Evolutionary conservation across 73 alveolate species (phyloP), one percentile per base, ranked within the genome.

Genomic region (Paramecium tetraurelia): DNA sequence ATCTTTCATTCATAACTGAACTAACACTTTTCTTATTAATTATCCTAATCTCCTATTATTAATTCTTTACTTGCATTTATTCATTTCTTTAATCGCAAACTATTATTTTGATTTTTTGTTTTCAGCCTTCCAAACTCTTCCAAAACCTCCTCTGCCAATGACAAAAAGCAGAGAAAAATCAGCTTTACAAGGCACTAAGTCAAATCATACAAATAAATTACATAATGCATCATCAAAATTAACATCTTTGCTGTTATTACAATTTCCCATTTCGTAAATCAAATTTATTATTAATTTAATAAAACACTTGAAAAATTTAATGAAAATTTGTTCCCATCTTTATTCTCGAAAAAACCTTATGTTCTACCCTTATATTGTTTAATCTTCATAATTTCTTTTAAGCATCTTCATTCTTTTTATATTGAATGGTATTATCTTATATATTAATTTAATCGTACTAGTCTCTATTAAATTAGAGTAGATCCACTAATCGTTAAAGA

Each of bases 51-150:
- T 86, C 11, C 5, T 59, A 58, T 92, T 6, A 50, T 63, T 77
- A 18, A 53, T 53, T 77, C 58, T 58, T 94, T 21, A 92, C 93
- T 86, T 80, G 70, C 89, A 96, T 85, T 97, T 97, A 50, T 86
- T 63, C 98, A 95, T 94, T 89, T 97, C 97, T 85, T 95, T 96
- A 95, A 96, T 94, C 35, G 99, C 99, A 92, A 36, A 96, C 92
- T 86, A 92, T 92, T 46, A 59, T 40, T 46, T 33, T 33, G 88
- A 33, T 35, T 53, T 93, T 72, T 36, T 40, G 48, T 29, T 50
- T 70, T 87, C 87, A 27, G 58, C 89, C 85, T 44, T 70, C 86
- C 93, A 89, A 72, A 93, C 96, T 57, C 76, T 86, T 38, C 96
- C 96, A 71, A 93, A 93, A 22, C 96, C 96, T 2, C 96, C 96